These are phyloP conservation scores for Aspergillus fumigatiaffinis DNA, from an alignment of 2,329 filamentous ascomycete species.

Conservation along the genomic window DNA sequence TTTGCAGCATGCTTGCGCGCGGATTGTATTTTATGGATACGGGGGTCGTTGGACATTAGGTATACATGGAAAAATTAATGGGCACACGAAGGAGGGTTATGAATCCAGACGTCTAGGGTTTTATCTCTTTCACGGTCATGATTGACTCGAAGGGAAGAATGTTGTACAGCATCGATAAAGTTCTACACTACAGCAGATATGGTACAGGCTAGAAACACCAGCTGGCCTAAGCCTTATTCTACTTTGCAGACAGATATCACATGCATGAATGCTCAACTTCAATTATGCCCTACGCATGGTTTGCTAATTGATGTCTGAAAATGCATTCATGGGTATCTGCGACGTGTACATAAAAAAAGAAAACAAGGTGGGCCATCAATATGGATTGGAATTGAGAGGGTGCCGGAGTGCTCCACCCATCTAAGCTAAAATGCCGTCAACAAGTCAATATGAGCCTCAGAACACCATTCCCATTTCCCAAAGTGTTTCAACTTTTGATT, in stretches of 20 bases:
- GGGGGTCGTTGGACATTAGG: neutral
- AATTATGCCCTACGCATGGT: constrained; percentile 18
- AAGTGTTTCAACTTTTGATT: constrained; percentile 17
- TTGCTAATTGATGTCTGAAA: constrained; percentile 21
- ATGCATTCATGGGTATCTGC: constrained; percentile 43
- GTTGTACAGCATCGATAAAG: neutral
- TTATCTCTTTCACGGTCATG: neutral
- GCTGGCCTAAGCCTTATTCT: neutral
- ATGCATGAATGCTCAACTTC: constrained; percentile 26
- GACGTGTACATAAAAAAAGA: constrained; percentile 27
- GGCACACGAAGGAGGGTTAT: neutral
- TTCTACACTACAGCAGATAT: neutral
- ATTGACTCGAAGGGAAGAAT: neutral
- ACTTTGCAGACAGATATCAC: constrained; percentile 14
- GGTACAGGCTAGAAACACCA: neutral
- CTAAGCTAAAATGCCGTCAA: constrained; percentile 33
- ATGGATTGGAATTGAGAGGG: constrained; percentile 27
- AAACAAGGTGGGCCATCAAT: constrained; percentile 14
- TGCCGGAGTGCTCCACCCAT: constrained; percentile 26
- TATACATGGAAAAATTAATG: neutral
- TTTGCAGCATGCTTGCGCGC: neutral
- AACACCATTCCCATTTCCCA: constrained; percentile 20
- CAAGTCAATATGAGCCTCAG: constrained; percentile 24
- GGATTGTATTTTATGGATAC: constrained; percentile 3
- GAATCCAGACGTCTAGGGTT: neutral